These are phyloP conservation scores for Myrica gale DNA, from an alignment of 306 rosid genomes.

Conservation along the genomic window DNA sequence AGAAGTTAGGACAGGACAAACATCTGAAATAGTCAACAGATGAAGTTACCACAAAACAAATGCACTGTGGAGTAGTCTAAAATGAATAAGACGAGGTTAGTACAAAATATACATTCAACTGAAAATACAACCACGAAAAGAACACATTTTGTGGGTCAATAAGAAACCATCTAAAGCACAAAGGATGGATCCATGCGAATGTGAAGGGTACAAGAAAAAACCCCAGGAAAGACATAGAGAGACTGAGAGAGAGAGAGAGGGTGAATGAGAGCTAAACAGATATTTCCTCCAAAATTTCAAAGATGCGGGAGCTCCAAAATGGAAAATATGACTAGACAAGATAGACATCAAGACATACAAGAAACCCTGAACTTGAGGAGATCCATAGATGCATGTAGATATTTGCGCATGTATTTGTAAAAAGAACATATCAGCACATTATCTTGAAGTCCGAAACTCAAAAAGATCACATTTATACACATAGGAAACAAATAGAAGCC, in stretches of 20 bases:
- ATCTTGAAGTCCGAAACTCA: neutral
- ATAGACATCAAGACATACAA: neutral
- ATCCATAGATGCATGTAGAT: neutral
- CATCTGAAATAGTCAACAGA: too few relatives aligned
- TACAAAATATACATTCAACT: conserved; percentile 14
- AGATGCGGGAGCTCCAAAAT: neutral
- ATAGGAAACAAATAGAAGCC: neutral
- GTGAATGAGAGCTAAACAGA: neutral
- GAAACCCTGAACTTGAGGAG: neutral
- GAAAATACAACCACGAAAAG: conserved; percentile 12
- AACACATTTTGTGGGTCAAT: conserved; percentile 15
- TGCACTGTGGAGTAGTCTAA: too few relatives aligned
- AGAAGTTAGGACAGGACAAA: too few relatives aligned
- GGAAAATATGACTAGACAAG: neutral
- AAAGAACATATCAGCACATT: neutral
- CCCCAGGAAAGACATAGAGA: neutral
- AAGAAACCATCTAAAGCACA: conserved; percentile 3
- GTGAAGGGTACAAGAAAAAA: neutral
- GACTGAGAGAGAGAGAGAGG: neutral
- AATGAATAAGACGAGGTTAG: neutral
- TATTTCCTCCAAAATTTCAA: neutral
- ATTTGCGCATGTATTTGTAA: neutral
- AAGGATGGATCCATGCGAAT: conserved; percentile 3
- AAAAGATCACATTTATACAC: neutral
- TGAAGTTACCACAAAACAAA: too few relatives aligned